Conservation (phyloP, 768 basidiomycete species). For the Chalciporus piperatus region DNA sequence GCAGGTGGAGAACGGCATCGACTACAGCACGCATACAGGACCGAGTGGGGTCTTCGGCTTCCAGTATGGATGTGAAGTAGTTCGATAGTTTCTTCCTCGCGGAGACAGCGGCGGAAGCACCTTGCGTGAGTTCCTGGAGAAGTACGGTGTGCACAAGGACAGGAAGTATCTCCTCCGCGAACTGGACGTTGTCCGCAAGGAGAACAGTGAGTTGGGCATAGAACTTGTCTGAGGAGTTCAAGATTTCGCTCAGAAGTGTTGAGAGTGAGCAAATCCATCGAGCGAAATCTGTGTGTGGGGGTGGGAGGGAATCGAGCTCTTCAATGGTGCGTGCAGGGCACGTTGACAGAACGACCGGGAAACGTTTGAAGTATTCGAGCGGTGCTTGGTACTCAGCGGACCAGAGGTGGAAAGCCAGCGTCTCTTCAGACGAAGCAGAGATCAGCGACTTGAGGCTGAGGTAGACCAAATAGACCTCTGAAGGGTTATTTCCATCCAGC, state of each 20-base stretch:
- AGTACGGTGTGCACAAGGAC: constrained; percentile 72
- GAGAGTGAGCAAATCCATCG: constrained; percentile 64
- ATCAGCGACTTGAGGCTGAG: constrained; percentile 59
- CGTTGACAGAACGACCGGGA: constrained; percentile 35
- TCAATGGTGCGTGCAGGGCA: constrained; percentile 36
- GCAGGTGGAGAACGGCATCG: constrained; percentile 76
- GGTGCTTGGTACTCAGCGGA: constrained; percentile 42
- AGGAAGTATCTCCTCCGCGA: constrained; percentile 71
- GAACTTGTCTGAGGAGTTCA: constrained; percentile 56
- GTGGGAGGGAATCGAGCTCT: constrained; percentile 32
- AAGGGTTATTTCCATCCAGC: constrained; percentile 49
- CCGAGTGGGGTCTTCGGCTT: constrained; percentile 28
- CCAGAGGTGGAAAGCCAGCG: constrained; percentile 29
- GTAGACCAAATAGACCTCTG: constrained; percentile 58
- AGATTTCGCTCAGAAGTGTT: constrained; percentile 52
- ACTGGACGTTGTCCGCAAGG: constrained; percentile 48
- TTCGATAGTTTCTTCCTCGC: constrained; percentile 20
- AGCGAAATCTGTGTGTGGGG: constrained; percentile 48
- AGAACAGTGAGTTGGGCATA: constrained; percentile 67
- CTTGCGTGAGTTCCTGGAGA: constrained; percentile 23
- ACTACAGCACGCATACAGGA: constrained; percentile 62
- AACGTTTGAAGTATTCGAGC: constrained; percentile 48
- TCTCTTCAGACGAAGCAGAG: constrained; percentile 36
- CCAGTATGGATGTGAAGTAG: constrained; percentile 27
- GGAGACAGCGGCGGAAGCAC: neutral